Evolutionary conservation across 495 filamentous ascomycete genomes (phyloP).

Genomic region (Neurospora cerealis): DNA sequence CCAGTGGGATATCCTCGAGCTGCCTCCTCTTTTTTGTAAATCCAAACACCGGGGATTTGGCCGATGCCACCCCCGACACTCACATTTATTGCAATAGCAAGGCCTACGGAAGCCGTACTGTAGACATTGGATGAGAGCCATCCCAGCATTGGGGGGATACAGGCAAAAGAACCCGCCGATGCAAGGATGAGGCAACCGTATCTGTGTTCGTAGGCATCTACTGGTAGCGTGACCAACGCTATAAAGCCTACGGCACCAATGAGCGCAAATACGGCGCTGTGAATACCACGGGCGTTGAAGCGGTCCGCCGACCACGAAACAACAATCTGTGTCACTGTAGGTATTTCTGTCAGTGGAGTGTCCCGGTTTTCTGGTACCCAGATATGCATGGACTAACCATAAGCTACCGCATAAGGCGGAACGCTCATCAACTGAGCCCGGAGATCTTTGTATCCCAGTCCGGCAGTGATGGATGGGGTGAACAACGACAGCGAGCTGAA

Average conservation of each 20-base stretch:
- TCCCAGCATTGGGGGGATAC: constrained; percentile 54
- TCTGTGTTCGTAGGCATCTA: constrained; percentile 44
- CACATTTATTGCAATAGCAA: constrained; percentile 61
- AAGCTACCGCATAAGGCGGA: constrained; percentile 64
- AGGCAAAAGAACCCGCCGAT: constrained; percentile 44
- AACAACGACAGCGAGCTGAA: constrained; percentile 63
- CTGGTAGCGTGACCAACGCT: constrained; percentile 51
- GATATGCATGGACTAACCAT: constrained; percentile 17
- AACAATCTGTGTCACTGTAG: constrained; percentile 36
- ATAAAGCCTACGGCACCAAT: constrained; percentile 59
- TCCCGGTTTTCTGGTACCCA: not conserved
- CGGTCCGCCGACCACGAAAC: constrained; percentile 56
- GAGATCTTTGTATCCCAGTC: constrained; percentile 52
- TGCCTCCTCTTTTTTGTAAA: constrained; percentile 55
- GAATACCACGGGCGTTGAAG: constrained; percentile 55
- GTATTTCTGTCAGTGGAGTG: not conserved
- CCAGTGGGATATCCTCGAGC: constrained; percentile 56
- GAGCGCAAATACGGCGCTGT: constrained; percentile 46
- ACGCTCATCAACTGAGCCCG: constrained; percentile 67
- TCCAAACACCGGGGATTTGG: constrained; percentile 64
- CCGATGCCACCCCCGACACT: constrained; percentile 52
- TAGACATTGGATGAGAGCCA: constrained; percentile 61
- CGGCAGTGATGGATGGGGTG: constrained; percentile 56
- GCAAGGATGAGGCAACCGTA: constrained; percentile 64
- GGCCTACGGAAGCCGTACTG: constrained; percentile 51